Conservation (phyloP, 140 eudicot species). For the Erigeron philadelphicus region DNA sequence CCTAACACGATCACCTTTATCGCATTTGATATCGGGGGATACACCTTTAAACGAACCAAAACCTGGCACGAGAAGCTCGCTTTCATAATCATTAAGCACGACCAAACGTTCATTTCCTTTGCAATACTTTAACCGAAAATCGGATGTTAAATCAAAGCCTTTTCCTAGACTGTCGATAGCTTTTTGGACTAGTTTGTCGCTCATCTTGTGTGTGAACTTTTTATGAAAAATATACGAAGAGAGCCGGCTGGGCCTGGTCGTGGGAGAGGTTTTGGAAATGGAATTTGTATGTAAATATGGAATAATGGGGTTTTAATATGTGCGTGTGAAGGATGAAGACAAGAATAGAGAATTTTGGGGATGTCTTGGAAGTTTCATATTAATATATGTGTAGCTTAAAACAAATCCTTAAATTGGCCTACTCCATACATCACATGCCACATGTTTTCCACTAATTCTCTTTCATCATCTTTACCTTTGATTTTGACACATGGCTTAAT, state of each 20-base stretch:
- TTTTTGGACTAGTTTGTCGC: constrained; percentile 39
- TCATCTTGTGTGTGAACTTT: constrained; percentile 22
- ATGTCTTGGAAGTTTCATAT: constrained; percentile 28
- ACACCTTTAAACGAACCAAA: constrained; percentile 53
- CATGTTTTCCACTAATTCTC: too few relatives aligned
- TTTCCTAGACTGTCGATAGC: constrained; percentile 73
- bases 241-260: too few relatives aligned
- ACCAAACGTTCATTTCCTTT: constrained; percentile 65
- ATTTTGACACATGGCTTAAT: too few relatives aligned
- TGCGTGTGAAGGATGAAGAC: constrained; percentile 20
- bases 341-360: constrained; percentile 24
- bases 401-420: too few relatives aligned
- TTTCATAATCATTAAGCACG: constrained; percentile 44
- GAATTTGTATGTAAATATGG: background rate
- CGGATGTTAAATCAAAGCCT: constrained; percentile 84
- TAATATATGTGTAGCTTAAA: too few relatives aligned
- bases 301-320: constrained; percentile 21
- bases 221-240: too few relatives aligned
- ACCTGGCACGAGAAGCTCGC: constrained; percentile 55
- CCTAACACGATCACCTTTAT: constrained; percentile 84
- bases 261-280: constrained; percentile 16
- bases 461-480: too few relatives aligned
- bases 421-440: too few relatives aligned
- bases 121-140: constrained; percentile 85
- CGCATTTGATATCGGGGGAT: constrained; percentile 76